phyloP scores from a whole-genome alignment of 371 early-diverging fungal species.

The Saksenaea vasiformis region DNA sequence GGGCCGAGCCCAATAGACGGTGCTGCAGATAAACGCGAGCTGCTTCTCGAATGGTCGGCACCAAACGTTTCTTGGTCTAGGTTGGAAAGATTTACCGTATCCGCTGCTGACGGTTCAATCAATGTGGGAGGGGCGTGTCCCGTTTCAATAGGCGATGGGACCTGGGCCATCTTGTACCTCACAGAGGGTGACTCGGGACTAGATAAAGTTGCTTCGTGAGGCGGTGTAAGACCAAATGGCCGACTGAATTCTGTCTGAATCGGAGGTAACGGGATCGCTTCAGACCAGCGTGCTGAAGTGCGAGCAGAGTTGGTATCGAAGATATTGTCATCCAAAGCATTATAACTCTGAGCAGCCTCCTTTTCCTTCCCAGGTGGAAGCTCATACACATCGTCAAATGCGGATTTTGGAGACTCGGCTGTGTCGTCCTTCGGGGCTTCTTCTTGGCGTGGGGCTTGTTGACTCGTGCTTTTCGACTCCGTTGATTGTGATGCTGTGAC shows the following conservation, averaged over 20 bases:
- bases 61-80: neutral
- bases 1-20: constrained; percentile 9
- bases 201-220: neutral
- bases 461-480: neutral
- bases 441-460: too few species aligned
- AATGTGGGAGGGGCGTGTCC: constrained; percentile 16
- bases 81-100: constrained; percentile 15
- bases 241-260: constrained; percentile 16
- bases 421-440: neutral
- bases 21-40: neutral
- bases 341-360: neutral
- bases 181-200: constrained; percentile 24
- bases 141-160: constrained; percentile 34
- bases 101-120: constrained; percentile 21
- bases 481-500: neutral
- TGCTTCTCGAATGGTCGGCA: neutral
- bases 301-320: neutral
- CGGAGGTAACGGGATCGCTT: constrained; percentile 16
- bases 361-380: neutral
- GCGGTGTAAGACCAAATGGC: constrained; percentile 10
- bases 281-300: constrained; percentile 23
- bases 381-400: neutral
- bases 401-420: neutral
- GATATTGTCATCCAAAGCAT: neutral
- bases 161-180: constrained; percentile 33